Base-by-base conservation (phyloP, 306 rosid genomes). In the Malus asiatica region DNA sequence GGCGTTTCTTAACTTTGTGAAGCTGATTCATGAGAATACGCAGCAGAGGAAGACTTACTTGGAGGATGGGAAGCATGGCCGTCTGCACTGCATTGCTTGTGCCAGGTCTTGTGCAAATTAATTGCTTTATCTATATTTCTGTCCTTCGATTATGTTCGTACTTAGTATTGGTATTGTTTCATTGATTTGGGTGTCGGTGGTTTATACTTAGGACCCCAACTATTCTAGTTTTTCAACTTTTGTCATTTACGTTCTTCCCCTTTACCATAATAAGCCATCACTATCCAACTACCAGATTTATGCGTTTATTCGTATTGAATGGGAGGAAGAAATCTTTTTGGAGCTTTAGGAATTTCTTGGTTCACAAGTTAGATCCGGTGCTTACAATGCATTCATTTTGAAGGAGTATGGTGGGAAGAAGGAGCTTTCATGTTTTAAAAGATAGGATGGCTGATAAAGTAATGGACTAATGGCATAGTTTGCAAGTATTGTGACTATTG, bases 31-130 rank as follows among this genome's bases (percentile, higher is more conserved):
- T 65, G 99, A 96, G 66, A 89, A 84, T 61, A 57, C 87, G 1
- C 38, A 52, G 15, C 92, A 86, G 77, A 90, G 80, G 88, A 96
- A 89, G 87, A 83, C 29, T 83, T 93, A 80, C 83, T 80, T 91
- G 76, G 96, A 89, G 85, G 85, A 96, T 29, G 97, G 96, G 51
- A 93, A 90, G 77, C 88, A 83, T 30, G 93, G 91, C 11, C 89
- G 89, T 60, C 89, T 93, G 79, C 96, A 78, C 25, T 96, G 99
- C 71, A 55, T 86, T 82, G 99, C 90, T 77, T 96, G 99, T 70
- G 81, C 84, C 91, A 96, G 99, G 99, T 93, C 79, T 83, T 88
- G 51, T 81, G 69, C 59, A 71, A 27, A 10, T 25, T 40, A 20
- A 72, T 79, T 72, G 46, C 14, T 59, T 67, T 61, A 35, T 38